Conservation (phyloP, 2,329 filamentous ascomycete species). For the Pestalotiopsis sp. region DNA sequence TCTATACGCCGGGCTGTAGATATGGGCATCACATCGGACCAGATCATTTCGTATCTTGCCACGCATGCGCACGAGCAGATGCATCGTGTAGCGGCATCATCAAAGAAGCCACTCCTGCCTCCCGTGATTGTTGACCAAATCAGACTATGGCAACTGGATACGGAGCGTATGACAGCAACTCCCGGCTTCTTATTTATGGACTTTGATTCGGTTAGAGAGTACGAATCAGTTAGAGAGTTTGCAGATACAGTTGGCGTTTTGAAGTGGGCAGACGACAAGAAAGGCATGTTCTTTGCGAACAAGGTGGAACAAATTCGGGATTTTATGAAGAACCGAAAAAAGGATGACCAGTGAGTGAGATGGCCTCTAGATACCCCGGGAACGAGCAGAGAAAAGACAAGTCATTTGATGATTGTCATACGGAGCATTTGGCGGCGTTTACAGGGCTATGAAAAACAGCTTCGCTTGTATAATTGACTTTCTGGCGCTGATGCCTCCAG, state of each 20-base stretch:
- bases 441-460: not conserved
- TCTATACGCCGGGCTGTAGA: conserved; percentile 87
- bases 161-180: conserved; percentile 87
- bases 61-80: conserved; percentile 96
- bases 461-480: not conserved
- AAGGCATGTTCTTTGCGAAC: conserved; percentile 87
- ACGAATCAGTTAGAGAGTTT: conserved; percentile 72
- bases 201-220: conserved; percentile 74
- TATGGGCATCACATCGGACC: conserved; percentile 90
- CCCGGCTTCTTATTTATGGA: conserved; percentile 88
- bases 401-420: not conserved
- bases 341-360: conserved; percentile 5
- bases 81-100: conserved; percentile 64
- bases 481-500: not conserved
- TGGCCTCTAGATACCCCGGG: not conserved
- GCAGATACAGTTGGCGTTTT: conserved; percentile 90
- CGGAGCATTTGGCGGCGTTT: not conserved
- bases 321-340: conserved; percentile 62
- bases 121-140: conserved; percentile 98
- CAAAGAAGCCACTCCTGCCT: conserved; percentile 75
- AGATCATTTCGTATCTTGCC: conserved; percentile 91
- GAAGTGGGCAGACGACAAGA: conserved; percentile 80
- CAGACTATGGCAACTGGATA: conserved; percentile 94
- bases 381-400: not conserved
- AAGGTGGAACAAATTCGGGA: conserved; percentile 86